Evolutionary conservation across 208 protist genomes (phyloP).

Genomic region (Balamuthia mandrillaris): DNA sequence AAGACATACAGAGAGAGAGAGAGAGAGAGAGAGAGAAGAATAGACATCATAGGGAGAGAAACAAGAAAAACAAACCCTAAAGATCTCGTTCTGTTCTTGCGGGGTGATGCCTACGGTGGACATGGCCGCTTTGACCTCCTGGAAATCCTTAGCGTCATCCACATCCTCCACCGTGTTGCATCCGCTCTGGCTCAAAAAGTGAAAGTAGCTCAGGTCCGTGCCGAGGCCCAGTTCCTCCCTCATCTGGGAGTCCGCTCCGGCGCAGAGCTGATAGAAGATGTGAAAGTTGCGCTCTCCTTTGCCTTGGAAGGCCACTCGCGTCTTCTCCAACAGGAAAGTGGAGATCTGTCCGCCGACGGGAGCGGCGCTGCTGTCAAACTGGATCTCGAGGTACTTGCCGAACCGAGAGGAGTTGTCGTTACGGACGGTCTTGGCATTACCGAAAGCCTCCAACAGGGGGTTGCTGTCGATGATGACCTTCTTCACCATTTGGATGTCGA

Average conservation of each 20-base stretch:
- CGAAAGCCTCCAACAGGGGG: too few relatives aligned
- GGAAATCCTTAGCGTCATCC: slow-evolving; percentile 43
- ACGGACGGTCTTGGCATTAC: slow-evolving; percentile 64
- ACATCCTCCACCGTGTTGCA: slow-evolving; percentile 50
- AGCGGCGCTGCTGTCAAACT: slow-evolving; percentile 48
- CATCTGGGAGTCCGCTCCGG: not conserved
- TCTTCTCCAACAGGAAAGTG: slow-evolving; percentile 53
- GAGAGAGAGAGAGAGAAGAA: too few relatives aligned
- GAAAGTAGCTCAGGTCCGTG: slow-evolving; percentile 19
- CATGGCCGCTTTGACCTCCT: slow-evolving; percentile 42
- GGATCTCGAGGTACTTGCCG: slow-evolving; percentile 67
- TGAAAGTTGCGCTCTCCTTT: slow-evolving; percentile 81
- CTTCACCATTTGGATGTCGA: too few relatives aligned
- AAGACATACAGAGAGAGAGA: too few relatives aligned
- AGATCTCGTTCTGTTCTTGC: not conserved
- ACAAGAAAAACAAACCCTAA: not conserved
- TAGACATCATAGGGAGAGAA: not conserved
- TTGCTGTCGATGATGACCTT: too few relatives aligned
- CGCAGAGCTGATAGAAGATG: slow-evolving; percentile 69
- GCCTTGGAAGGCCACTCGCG: slow-evolving; percentile 44
- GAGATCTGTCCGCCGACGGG: slow-evolving; percentile 52
- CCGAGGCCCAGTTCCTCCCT: slow-evolving; percentile 36
- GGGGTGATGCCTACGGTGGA: slow-evolving; percentile 32
- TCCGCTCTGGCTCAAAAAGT: slow-evolving; percentile 48
- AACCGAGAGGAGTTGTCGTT: slow-evolving; percentile 75